Evolutionary conservation across 768 basidiomycete genomes (phyloP).

Genomic region (Tylopilus balloui): DNA sequence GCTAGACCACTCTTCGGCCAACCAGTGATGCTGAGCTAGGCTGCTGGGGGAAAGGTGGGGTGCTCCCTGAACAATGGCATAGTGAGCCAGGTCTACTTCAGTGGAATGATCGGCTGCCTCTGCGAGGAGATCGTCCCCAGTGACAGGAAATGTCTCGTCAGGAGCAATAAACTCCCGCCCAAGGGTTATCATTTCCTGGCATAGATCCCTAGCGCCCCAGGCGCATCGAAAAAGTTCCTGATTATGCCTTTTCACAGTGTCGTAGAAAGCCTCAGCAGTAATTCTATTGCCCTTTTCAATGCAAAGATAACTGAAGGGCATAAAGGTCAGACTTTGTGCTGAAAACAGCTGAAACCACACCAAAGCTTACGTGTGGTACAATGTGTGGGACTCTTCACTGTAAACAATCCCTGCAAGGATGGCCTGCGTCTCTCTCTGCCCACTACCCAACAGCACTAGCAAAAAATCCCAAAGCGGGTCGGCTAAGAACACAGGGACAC

Average conservation of each 20-base stretch:
- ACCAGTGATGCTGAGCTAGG: constrained; percentile 1
- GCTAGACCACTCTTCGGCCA: constrained; percentile 4
- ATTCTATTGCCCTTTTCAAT: not conserved
- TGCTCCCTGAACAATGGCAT: not conserved
- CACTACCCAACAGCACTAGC: not conserved
- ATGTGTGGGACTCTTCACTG: not conserved
- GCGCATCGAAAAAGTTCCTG: not conserved
- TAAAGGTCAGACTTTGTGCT: not conserved
- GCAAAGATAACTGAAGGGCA: not conserved
- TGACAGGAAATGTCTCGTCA: constrained; percentile 4
- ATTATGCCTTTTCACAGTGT: not conserved
- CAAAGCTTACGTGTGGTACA: not conserved
- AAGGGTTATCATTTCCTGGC: constrained; percentile 5
- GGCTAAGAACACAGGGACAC: not conserved
- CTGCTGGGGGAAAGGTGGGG: not conserved
- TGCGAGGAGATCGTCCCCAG: constrained; percentile 4
- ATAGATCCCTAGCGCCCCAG: constrained; percentile 6
- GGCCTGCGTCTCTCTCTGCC: not conserved
- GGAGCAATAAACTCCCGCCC: constrained; percentile 7
- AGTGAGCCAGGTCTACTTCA: constrained; percentile 2
- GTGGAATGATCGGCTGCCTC: constrained; percentile 10
- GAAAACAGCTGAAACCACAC: not conserved
- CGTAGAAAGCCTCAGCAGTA: not conserved
- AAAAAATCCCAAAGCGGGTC: not conserved
- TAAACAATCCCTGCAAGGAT: not conserved